A percentile compares a stretch with the other conserved stretches of the same genome.
phyloP scores from a whole-genome alignment of 2,329 filamentous ascomycete species.

The Aspergillus quadricinctus region DNA sequence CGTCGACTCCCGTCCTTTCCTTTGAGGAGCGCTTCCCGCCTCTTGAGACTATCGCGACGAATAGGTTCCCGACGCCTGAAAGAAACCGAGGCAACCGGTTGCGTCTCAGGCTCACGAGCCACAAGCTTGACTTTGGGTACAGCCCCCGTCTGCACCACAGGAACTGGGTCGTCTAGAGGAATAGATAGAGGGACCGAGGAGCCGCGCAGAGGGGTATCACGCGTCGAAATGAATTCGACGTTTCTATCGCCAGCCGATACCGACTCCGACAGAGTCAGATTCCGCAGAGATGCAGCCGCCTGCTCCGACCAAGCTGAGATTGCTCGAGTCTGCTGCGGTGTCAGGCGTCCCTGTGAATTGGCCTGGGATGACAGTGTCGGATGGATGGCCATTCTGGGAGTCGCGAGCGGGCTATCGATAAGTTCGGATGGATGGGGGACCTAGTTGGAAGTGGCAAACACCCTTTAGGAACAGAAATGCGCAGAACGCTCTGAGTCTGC shows the following conservation, averaged over 20 bases:
- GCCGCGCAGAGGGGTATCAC: conserved; percentile 39
- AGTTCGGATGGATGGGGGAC: not conserved
- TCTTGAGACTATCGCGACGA: conserved; percentile 58
- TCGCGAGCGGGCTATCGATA: not conserved
- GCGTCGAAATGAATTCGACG: conserved; percentile 54
- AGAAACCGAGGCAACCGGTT: conserved; percentile 33
- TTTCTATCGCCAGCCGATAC: conserved; percentile 8
- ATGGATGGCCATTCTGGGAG: conserved; percentile 40
- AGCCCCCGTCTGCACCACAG: conserved; percentile 26
- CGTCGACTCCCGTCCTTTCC: conserved; percentile 87
- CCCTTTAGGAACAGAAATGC: not conserved
- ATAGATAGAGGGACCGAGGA: conserved; percentile 66
- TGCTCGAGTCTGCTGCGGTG: conserved; percentile 46
- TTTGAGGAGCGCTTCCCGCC: conserved; percentile 73
- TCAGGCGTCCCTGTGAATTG: conserved; percentile 23
- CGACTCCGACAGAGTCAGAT: conserved; percentile 30
- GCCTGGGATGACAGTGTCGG: conserved; percentile 29
- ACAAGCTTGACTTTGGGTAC: conserved; percentile 25
- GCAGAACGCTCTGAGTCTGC: not conserved
- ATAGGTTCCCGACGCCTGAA: conserved; percentile 52
- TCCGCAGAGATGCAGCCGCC: conserved; percentile 35
- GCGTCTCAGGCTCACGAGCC: conserved; percentile 14
- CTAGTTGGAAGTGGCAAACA: not conserved
- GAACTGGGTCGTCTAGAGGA: conserved; percentile 61
- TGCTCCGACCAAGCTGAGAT: conserved; percentile 64